Conservation (phyloP, 2,329 filamentous ascomycete species). For the Aspergillus pseudoterreus region DNA sequence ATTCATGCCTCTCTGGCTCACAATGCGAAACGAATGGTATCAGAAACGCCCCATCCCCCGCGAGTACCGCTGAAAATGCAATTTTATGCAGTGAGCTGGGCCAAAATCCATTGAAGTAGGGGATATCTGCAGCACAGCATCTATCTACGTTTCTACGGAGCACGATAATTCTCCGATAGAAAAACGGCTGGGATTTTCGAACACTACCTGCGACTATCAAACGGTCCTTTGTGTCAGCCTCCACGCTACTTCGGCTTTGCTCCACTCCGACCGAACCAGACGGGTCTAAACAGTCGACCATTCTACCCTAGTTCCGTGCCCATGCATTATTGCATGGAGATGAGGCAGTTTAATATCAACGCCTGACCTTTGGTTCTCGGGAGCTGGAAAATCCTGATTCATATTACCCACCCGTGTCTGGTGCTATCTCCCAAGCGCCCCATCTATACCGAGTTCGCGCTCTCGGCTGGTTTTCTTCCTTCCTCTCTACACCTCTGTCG, state of each 20-base stretch:
- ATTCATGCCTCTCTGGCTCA: slow-evolving; percentile 1
- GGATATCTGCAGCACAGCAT: not conserved
- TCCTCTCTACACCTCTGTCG: slow-evolving; percentile 16
- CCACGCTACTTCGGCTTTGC: slow-evolving; percentile 13
- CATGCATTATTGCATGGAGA: slow-evolving; percentile 10
- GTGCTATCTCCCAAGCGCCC: slow-evolving; percentile 12
- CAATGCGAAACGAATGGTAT: not conserved
- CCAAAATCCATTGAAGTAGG: not conserved
- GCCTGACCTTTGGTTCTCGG: slow-evolving; percentile 17
- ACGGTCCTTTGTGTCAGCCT: slow-evolving; percentile 16
- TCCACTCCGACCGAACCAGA: slow-evolving; percentile 11
- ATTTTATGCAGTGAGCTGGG: not conserved
- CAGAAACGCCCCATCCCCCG: not conserved
- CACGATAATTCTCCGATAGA: not conserved
- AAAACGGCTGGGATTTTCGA: not conserved
- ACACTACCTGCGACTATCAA: slow-evolving; percentile 4
- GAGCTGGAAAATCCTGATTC: slow-evolving; percentile 19
- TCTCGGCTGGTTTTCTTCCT: slow-evolving; percentile 9
- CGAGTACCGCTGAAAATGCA: not conserved
- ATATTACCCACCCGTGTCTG: slow-evolving; percentile 14
- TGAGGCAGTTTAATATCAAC: slow-evolving; percentile 16
- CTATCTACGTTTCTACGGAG: not conserved
- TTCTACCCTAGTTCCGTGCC: slow-evolving; percentile 8
- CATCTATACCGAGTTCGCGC: slow-evolving; percentile 4
- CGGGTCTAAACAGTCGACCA: slow-evolving; percentile 12